These are phyloP conservation scores for Hyaloperonospora brassicae DNA, from an alignment of 352 stramenopile species.

Conservation along the genomic window DNA sequence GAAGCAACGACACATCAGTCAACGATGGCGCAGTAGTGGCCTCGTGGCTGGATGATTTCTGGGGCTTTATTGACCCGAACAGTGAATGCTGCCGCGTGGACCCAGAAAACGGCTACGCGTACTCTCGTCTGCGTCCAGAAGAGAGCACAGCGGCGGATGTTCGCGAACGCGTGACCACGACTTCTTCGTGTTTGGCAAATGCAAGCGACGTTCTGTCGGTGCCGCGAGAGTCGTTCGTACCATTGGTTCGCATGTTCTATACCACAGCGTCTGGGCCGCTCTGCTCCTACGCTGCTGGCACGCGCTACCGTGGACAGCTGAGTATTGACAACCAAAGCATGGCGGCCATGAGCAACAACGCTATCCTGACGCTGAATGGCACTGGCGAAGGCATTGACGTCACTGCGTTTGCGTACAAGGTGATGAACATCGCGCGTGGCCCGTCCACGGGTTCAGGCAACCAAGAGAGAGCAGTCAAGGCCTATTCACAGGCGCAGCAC, in stretches of 20 bases:
- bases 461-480: conserved; percentile 32
- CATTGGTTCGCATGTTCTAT: conserved; percentile 62
- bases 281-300: conserved; percentile 51
- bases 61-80: conserved; percentile 48
- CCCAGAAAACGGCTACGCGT: conserved; percentile 24
- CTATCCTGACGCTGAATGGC: conserved; percentile 40
- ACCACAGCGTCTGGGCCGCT: conserved; percentile 33
- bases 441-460: conserved; percentile 17
- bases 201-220: conserved; percentile 30
- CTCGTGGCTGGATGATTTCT: conserved; percentile 77
- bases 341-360: conserved; percentile 23
- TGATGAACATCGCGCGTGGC: conserved; percentile 25
- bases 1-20: conserved; percentile 40
- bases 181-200: conserved; percentile 35
- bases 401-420: conserved; percentile 66
- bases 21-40: conserved; percentile 33
- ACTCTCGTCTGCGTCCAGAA: conserved; percentile 32
- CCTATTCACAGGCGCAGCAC: conserved; percentile 47
- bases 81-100: conserved; percentile 65
- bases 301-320: conserved; percentile 61
- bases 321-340: conserved; percentile 53
- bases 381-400: conserved; percentile 38
- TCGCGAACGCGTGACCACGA: conserved; percentile 13
- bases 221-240: conserved; percentile 50
- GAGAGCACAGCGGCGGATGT: conserved; percentile 21